These are phyloP conservation scores for Acmispon strigosus DNA, from an alignment of 306 rosid species.

Conservation along the genomic window DNA sequence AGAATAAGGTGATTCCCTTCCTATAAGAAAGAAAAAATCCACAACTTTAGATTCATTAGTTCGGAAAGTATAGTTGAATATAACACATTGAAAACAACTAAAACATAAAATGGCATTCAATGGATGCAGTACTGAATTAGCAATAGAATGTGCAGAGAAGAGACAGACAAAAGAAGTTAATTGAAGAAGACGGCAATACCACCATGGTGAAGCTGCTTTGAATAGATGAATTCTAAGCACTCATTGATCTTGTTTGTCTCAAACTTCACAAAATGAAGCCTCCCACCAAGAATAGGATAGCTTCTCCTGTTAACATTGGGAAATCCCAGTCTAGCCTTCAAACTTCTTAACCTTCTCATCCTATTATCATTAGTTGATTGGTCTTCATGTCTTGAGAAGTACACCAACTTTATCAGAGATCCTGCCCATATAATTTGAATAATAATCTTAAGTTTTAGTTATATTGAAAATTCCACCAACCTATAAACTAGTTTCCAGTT, in stretches of 20 bases:
- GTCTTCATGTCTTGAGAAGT: conserved; percentile 74
- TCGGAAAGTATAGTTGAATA: background rate
- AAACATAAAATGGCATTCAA: background rate
- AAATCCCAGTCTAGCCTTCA: conserved; percentile 50
- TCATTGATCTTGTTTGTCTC: conserved; percentile 76
- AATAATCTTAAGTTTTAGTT: background rate
- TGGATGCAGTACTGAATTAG: background rate
- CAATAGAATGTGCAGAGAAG: background rate
- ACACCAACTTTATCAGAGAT: conserved; percentile 79
- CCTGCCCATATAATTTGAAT: conserved; percentile 34
- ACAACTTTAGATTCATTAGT: background rate
- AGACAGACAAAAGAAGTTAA: background rate
- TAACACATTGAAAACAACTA: background rate
- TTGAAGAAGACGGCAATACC: conserved; percentile 34
- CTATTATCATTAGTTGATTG: conserved; percentile 53
- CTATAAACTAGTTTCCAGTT: background rate
- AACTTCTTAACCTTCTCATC: conserved; percentile 24
- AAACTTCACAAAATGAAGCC: conserved; percentile 88
- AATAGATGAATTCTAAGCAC: conserved; percentile 71
- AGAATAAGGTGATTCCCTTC: conserved; percentile 44
- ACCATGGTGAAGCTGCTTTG: conserved; percentile 75
- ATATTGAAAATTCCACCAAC: background rate
- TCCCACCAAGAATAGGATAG: conserved; percentile 84
- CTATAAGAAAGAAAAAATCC: conserved; percentile 15
- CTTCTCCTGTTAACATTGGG: conserved; percentile 59